Evolutionary conservation across 768 basidiomycete species (phyloP).

Genomic region (Amanita rubescens): DNA sequence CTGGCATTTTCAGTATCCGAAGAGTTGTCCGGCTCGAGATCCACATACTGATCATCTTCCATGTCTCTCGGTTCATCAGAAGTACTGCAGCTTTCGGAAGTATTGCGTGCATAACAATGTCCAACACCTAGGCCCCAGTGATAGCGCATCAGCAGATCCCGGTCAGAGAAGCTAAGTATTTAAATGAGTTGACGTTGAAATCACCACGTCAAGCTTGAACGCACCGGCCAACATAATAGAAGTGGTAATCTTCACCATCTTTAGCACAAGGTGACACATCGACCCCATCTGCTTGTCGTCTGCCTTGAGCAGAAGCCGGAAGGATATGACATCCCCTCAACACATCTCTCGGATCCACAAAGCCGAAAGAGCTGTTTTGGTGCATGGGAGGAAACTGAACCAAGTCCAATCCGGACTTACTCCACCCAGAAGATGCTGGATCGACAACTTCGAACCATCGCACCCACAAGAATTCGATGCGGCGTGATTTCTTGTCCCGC

Average conservation of each 20-base stretch:
- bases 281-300: constrained; percentile 12
- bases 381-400: constrained; percentile 24
- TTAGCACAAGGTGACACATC: constrained; percentile 5
- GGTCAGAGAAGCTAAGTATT: background rate
- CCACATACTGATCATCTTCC: no score
- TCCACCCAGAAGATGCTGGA: constrained; percentile 13
- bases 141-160: no score
- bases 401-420: constrained; percentile 16
- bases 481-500: constrained; percentile 5
- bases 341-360: constrained; percentile 33
- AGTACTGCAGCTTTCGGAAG: background rate
- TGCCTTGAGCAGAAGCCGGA: constrained; percentile 24
- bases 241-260: constrained; percentile 20
- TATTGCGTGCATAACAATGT: background rate
- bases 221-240: constrained; percentile 29
- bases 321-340: constrained; percentile 32
- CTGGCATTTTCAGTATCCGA: background rate
- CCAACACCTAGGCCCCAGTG: background rate
- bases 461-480: constrained; percentile 25
- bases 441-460: constrained; percentile 15
- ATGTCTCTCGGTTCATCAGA: background rate
- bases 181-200: background rate
- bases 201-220: constrained; percentile 5
- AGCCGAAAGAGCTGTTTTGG: constrained; percentile 29
- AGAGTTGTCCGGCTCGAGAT: background rate